phyloP scores from a whole-genome alignment of 306 rosid genomes.

The Albizia julibrissin region DNA sequence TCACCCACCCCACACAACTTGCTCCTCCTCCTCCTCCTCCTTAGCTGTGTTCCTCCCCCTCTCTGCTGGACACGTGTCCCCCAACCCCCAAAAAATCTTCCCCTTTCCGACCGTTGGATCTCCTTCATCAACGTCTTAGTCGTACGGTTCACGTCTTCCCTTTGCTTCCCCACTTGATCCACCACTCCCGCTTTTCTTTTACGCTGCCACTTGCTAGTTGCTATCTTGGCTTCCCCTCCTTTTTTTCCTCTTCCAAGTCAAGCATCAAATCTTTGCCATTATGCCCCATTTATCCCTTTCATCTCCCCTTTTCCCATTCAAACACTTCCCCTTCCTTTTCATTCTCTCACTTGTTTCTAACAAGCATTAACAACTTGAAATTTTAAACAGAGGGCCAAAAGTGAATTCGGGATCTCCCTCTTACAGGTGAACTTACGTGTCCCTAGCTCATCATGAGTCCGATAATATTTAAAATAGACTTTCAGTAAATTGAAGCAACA shows the following conservation, averaged over 20 bases:
- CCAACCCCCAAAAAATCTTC: not conserved
- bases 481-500: no score
- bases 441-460: no score
- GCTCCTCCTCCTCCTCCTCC: not conserved
- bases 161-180: constrained; percentile 12
- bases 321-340: no score
- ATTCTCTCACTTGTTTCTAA: no score
- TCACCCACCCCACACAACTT: constrained; percentile 20
- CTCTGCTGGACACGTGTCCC: constrained; percentile 42
- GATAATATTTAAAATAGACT: no score
- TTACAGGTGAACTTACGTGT: no score
- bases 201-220: not conserved
- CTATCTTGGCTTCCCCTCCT: not conserved
- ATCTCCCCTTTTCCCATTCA: no score
- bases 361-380: no score
- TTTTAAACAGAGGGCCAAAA: no score
- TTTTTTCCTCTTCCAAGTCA: not conserved
- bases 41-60: not conserved
- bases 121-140: not conserved
- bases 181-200: not conserved
- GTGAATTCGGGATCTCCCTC: no score
- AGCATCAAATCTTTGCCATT: not conserved
- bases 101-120: not conserved
- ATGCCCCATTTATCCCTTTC: no score
- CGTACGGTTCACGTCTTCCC: constrained; percentile 39